Conservation (phyloP, 2,329 filamentous ascomycete species). For the Diplodia mutila region DNA sequence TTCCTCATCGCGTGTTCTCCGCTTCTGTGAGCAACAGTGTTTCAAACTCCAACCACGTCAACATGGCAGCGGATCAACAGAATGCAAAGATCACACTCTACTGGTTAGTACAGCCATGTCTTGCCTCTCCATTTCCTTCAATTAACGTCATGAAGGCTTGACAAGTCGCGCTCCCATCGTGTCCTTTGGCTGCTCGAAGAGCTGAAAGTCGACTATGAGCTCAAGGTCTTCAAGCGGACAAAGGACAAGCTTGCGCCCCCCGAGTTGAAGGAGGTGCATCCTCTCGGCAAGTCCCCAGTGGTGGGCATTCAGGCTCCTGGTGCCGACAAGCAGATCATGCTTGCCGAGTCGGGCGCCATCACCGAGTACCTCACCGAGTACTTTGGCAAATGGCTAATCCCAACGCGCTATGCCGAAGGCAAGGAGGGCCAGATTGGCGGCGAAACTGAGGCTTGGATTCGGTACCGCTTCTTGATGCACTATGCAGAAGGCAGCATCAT, state of each 20-base stretch:
- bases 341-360: conserved; percentile 83
- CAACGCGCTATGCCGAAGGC: conserved; percentile 56
- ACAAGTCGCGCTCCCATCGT: conserved; percentile 79
- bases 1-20: background rate
- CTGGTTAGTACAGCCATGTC: conserved; percentile 33
- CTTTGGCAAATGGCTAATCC: conserved; percentile 58
- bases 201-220: conserved; percentile 75
- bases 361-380: conserved; percentile 79
- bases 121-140: background rate
- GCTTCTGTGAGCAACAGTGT: background rate
- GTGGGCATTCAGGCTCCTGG: conserved; percentile 64
- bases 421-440: conserved; percentile 59
- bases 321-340: conserved; percentile 57
- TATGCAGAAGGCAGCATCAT: conserved; percentile 86
- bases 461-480: conserved; percentile 74
- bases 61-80: conserved; percentile 31
- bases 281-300: conserved; percentile 84
- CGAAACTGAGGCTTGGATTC: conserved; percentile 64
- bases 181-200: conserved; percentile 87
- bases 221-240: conserved; percentile 76
- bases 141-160: conserved; percentile 65
- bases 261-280: conserved; percentile 77
- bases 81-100: conserved; percentile 42
- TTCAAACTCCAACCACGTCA: conserved; percentile 7
- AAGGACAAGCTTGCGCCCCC: conserved; percentile 70